Percentiles rank a stretch among this genome's conserved stretches.
Evolutionary conservation across 2,329 filamentous ascomycete genomes (phyloP).

Genomic region (Pseudopyrenochaeta lycopersici): DNA sequence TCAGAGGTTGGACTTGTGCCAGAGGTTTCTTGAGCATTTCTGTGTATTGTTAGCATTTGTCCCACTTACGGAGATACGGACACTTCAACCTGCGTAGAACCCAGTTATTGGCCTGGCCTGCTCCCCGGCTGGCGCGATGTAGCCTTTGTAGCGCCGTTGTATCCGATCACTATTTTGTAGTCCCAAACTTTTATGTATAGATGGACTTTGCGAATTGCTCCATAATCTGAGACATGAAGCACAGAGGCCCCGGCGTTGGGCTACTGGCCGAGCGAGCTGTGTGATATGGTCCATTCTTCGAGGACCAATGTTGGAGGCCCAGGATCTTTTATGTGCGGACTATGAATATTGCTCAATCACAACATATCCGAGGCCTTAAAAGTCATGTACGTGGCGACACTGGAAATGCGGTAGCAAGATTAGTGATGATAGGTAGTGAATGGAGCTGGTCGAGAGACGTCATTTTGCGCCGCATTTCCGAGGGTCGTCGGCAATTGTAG

Average conservation of each 20-base stretch:
- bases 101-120: slow-evolving; percentile 50
- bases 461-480: slow-evolving; percentile 39
- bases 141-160: slow-evolving; percentile 44
- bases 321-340: background rate
- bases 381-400: background rate
- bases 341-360: background rate
- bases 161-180: slow-evolving; percentile 46
- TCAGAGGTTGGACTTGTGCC: slow-evolving; percentile 38
- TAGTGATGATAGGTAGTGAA: slow-evolving; percentile 18
- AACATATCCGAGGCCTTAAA: slow-evolving; percentile 11
- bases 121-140: slow-evolving; percentile 49
- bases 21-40: slow-evolving; percentile 47
- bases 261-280: slow-evolving; percentile 20
- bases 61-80: background rate
- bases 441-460: slow-evolving; percentile 33
- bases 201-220: slow-evolving; percentile 7
- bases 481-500: slow-evolving; percentile 35
- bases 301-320: background rate
- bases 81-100: slow-evolving; percentile 45
- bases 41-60: slow-evolving; percentile 34
- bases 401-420: slow-evolving; percentile 8
- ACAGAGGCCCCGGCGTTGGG: slow-evolving; percentile 35
- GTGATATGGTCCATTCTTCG: slow-evolving; percentile 24
- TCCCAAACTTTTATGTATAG: slow-evolving; percentile 21
- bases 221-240: slow-evolving; percentile 32